A percentile compares a stretch with the other conserved stretches of the same genome.
phyloP scores from a whole-genome alignment of 257 asterid species.

The Mentha longifolia region DNA sequence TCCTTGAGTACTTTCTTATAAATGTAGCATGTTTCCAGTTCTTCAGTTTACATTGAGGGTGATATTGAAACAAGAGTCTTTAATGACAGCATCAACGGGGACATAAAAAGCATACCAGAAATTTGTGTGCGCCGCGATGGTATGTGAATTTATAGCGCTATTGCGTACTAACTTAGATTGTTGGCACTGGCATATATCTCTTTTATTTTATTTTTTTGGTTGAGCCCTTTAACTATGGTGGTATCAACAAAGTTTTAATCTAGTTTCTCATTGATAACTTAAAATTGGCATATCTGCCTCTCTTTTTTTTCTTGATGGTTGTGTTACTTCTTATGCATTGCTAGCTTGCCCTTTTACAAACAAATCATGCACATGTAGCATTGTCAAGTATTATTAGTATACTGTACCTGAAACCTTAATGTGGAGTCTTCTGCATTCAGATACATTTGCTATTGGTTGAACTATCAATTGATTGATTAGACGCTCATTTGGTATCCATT shows the following conservation, averaged over 20 bases:
- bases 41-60: constrained; percentile 95
- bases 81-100: constrained; percentile 91
- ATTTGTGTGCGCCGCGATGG: constrained; percentile 95
- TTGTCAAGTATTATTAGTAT: neutral
- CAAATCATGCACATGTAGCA: neutral
- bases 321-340: constrained; percentile 17
- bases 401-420: neutral
- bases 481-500: neutral
- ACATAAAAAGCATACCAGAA: constrained; percentile 90
- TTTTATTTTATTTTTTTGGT: neutral
- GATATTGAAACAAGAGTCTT: constrained; percentile 97
- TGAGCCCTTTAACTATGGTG: neutral
- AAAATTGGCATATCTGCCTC: neutral
- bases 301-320: neutral
- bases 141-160: constrained; percentile 38
- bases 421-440: neutral
- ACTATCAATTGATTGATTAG: neutral
- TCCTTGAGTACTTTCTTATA: constrained; percentile 38
- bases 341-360: neutral
- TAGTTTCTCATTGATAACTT: neutral
- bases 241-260: constrained; percentile 13
- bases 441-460: neutral
- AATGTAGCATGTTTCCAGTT: constrained; percentile 58
- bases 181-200: neutral
- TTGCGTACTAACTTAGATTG: neutral